Conservation (phyloP, 208 protist genomes). For the Acanthamoeba divionensis region DNA sequence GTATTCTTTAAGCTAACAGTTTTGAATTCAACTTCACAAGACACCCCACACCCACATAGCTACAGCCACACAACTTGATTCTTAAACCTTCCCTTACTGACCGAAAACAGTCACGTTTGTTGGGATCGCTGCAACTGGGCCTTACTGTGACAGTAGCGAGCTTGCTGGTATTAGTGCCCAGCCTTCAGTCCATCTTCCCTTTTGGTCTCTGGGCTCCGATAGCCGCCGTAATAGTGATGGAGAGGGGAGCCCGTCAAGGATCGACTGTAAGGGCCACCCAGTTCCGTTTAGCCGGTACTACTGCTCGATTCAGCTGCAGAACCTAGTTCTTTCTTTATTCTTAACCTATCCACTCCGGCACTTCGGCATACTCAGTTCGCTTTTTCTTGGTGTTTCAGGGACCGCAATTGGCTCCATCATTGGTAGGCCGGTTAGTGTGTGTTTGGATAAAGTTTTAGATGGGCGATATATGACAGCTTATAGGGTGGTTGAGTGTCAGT, state of each 20-base stretch:
- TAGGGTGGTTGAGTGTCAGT: too few species aligned
- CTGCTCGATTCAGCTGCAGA: too few species aligned
- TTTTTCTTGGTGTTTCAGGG: not conserved
- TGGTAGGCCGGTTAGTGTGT: not conserved
- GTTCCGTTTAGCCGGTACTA: not conserved
- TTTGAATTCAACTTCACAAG: too few species aligned
- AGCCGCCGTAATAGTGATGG: not conserved
- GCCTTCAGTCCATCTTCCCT: conserved; percentile 16
- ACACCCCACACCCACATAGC: too few species aligned
- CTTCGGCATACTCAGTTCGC: not conserved
- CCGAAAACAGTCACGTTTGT: not conserved
- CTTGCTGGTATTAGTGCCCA: not conserved
- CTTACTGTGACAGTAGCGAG: not conserved
- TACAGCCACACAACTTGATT: too few species aligned
- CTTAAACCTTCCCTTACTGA: too few species aligned
- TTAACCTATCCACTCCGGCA: not conserved
- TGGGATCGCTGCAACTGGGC: not conserved
- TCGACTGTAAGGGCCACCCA: not conserved
- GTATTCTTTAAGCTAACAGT: too few species aligned
- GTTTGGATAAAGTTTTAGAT: too few species aligned
- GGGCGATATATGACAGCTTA: too few species aligned
- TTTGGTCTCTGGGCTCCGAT: conserved; percentile 29
- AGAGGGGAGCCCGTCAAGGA: not conserved
- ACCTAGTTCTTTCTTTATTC: not conserved
- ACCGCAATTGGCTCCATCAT: not conserved